phyloP scores from a whole-genome alignment of 1,284 basidiomycete genomes.

The Tetrapyrgos nigripes region DNA sequence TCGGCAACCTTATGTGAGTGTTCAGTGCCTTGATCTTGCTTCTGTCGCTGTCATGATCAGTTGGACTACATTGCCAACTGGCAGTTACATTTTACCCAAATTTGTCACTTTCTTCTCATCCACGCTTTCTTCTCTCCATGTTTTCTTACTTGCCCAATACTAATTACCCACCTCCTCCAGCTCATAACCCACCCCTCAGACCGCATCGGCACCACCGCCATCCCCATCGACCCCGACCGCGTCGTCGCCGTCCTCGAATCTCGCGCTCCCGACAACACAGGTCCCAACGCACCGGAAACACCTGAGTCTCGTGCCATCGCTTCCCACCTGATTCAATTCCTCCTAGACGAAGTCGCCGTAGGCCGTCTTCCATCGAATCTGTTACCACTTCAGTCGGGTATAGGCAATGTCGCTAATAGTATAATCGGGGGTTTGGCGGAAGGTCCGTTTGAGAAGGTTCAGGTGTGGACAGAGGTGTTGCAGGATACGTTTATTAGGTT shows the following conservation, averaged over 20 bases:
- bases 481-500: conserved; percentile 54
- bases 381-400: conserved; percentile 56
- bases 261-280: conserved; percentile 54
- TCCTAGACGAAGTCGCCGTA: conserved; percentile 50
- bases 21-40: no score
- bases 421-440: conserved; percentile 57
- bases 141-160: not conserved
- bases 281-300: conserved; percentile 52
- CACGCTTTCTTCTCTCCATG: no score
- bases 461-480: conserved; percentile 59
- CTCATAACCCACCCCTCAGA: conserved; percentile 51
- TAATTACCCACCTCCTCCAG: conserved; percentile 23
- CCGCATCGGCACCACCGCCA: conserved; percentile 52
- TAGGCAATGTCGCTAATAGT: conserved; percentile 59
- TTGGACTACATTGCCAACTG: no score
- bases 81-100: no score
- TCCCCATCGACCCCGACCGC: conserved; percentile 55
- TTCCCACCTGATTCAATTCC: conserved; percentile 53
- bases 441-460: conserved; percentile 54
- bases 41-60: no score
- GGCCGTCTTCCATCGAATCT: conserved; percentile 51
- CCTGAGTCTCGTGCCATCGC: conserved; percentile 51
- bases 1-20: conserved; percentile 53
- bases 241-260: conserved; percentile 56
- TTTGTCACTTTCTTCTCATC: no score